phyloP scores from a whole-genome alignment of 495 filamentous ascomycete species.

The Penicillium lagena region DNA sequence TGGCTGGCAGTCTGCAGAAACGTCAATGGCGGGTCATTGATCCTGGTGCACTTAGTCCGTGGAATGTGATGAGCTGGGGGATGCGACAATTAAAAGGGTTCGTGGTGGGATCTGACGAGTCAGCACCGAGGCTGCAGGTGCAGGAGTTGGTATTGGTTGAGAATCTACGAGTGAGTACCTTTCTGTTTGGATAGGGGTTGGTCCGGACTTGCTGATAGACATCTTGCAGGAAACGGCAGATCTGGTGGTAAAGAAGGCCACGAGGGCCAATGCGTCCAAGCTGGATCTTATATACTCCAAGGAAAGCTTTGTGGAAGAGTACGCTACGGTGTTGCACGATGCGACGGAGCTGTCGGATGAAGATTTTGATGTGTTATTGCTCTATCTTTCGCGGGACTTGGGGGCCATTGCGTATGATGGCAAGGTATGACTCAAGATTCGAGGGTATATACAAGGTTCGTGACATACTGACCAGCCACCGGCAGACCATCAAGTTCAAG shows the following conservation, averaged over 20 bases:
- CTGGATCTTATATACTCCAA: constrained; percentile 64
- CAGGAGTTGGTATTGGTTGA: constrained; percentile 45
- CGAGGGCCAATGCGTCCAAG: constrained; percentile 27
- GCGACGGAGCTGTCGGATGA: constrained; percentile 50
- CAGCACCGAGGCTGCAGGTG: constrained; percentile 22
- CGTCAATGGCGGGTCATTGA: constrained; percentile 54
- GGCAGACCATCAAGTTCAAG: constrained; percentile 70
- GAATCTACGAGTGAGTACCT: constrained; percentile 42
- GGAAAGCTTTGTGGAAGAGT: constrained; percentile 54
- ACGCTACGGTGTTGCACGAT: constrained; percentile 45
- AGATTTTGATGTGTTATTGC: constrained; percentile 66
- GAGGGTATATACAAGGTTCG: constrained; percentile 12
- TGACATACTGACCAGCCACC: constrained; percentile 10
- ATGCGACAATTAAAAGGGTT: constrained; percentile 61
- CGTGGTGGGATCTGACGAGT: constrained; percentile 37
- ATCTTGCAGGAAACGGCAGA: constrained; percentile 36
- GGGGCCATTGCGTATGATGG: constrained; percentile 57
- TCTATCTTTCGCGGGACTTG: constrained; percentile 66
- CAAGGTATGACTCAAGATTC: constrained; percentile 29
- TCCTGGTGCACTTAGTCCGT: constrained; percentile 40
- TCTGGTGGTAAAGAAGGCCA: constrained; percentile 37
- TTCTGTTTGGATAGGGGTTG: not conserved
- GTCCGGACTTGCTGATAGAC: not conserved
- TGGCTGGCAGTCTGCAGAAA: constrained; percentile 43
- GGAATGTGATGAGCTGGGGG: constrained; percentile 68